These are phyloP conservation scores for Eudorina sp. DNA, from an alignment of 139 green algal species.

Conservation along the genomic window DNA sequence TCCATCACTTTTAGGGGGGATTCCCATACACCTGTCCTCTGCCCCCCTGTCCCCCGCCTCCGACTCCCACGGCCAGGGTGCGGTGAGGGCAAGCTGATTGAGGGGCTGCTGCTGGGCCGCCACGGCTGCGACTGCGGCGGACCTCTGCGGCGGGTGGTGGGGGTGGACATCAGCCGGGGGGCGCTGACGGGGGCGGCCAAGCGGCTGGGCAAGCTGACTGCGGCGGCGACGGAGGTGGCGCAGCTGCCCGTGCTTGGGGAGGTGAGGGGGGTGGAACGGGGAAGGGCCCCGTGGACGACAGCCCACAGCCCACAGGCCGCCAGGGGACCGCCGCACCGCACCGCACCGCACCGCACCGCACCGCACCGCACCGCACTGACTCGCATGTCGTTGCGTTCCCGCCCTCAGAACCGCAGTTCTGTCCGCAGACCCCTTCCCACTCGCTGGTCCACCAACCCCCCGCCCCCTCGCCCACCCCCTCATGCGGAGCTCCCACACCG, in stretches of 20 bases:
- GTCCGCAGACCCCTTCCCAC: too few relatives aligned
- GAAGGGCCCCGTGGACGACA: too few relatives aligned
- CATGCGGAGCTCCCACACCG: too few relatives aligned
- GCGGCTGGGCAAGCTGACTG: slow-evolving; percentile 30
- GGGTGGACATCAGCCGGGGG: slow-evolving; percentile 24
- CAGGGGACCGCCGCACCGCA: neutral
- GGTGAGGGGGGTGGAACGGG: neutral
- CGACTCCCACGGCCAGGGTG: neutral
- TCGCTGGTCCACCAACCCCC: too few relatives aligned
- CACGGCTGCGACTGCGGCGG: slow-evolving; percentile 27
- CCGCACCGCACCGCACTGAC: neutral
- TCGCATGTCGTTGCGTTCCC: too few relatives aligned
- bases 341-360: neutral
- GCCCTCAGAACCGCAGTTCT: too few relatives aligned
- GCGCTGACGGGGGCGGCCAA: slow-evolving; percentile 1
- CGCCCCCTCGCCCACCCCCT: too few relatives aligned
- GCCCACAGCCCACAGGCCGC: too few relatives aligned
- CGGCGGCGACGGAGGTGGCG: slow-evolving; percentile 40
- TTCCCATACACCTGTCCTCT: too few relatives aligned
- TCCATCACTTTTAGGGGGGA: neutral
- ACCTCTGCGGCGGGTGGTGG: neutral
- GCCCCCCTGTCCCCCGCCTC: neutral
- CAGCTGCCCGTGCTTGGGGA: neutral
- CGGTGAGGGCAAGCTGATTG: slow-evolving; percentile 23
- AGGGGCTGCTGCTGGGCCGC: slow-evolving; percentile 39